Percentiles rank a stretch among this genome's conserved stretches.
Conservation (phyloP, 2,329 filamentous ascomycete genomes). For the Exophiala oligosperma region DNA sequence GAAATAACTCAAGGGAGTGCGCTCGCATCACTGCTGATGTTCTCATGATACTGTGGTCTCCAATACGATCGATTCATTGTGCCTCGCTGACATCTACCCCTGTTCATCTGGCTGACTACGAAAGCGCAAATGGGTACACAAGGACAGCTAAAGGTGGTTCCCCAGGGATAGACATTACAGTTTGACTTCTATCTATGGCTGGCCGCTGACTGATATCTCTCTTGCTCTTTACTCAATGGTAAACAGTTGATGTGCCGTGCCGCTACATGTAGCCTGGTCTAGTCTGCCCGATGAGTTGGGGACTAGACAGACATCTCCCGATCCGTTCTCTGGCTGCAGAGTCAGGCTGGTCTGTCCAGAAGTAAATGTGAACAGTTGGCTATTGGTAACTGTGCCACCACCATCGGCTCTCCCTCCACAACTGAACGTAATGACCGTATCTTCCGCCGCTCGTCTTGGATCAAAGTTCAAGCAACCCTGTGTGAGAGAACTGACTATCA, state of each 20-base stretch:
- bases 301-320: slow-evolving; percentile 7
- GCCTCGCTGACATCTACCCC: too few species aligned
- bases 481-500: slow-evolving; percentile 18
- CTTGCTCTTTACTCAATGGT: slow-evolving; percentile 2
- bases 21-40: too few species aligned
- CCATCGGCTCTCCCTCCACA: slow-evolving; percentile 19
- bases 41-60: too few species aligned
- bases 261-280: slow-evolving; percentile 15
- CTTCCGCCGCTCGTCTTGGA: slow-evolving; percentile 12
- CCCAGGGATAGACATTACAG: not conserved
- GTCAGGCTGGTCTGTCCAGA: slow-evolving; percentile 10
- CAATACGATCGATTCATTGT: too few species aligned
- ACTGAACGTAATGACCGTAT: slow-evolving; percentile 20
- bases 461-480: slow-evolving; percentile 20
- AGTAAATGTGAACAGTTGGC: slow-evolving; percentile 14
- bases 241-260: slow-evolving; percentile 12
- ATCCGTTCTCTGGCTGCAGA: slow-evolving; percentile 16
- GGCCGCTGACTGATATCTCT: not conserved
- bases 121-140: not conserved
- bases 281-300: slow-evolving; percentile 12
- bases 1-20: too few species aligned
- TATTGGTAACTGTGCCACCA: slow-evolving; percentile 13
- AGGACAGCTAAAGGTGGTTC: not conserved
- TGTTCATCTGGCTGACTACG: too few species aligned
- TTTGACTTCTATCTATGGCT: not conserved